A percentile compares a stretch with the other conserved stretches of the same genome.
phyloP scores from a whole-genome alignment of 2,329 filamentous ascomycete species.

The Coleophoma cylindrospora region DNA sequence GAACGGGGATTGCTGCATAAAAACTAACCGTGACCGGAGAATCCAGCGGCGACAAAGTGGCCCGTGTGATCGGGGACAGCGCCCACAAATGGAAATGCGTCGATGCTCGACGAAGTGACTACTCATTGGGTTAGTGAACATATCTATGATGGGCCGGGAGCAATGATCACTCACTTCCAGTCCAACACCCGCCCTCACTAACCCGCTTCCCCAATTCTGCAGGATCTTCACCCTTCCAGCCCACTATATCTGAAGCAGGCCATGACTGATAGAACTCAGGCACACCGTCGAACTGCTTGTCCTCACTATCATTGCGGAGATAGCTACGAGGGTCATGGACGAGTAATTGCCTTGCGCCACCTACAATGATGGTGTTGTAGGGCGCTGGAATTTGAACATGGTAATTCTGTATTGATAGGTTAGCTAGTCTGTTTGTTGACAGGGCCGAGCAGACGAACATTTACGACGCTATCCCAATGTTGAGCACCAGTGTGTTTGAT shows the following conservation, averaged over 20 bases:
- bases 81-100: conserved; percentile 38
- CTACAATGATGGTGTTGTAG: conserved; percentile 28
- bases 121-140: neutral
- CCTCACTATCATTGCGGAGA: conserved; percentile 19
- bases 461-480: conserved; percentile 25
- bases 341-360: conserved; percentile 28
- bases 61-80: conserved; percentile 31
- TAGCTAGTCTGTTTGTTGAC: neutral
- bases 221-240: conserved; percentile 14
- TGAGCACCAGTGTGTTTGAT: conserved; percentile 26
- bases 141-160: neutral
- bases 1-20: neutral
- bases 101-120: conserved; percentile 17
- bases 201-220: conserved; percentile 14
- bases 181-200: conserved; percentile 24
- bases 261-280: conserved; percentile 24
- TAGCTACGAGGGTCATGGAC: conserved; percentile 19
- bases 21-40: conserved; percentile 38
- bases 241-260: conserved; percentile 20
- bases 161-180: conserved; percentile 9
- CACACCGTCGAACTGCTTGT: conserved; percentile 20
- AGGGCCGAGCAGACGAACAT: conserved; percentile 4
- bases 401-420: conserved; percentile 18
- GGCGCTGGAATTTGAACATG: conserved; percentile 26
- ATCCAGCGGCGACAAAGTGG: conserved; percentile 40